A percentile compares a stretch with the other conserved stretches of the same genome.
Conservation (phyloP, 2,329 filamentous ascomycete genomes). For the Penicillium sp. region DNA sequence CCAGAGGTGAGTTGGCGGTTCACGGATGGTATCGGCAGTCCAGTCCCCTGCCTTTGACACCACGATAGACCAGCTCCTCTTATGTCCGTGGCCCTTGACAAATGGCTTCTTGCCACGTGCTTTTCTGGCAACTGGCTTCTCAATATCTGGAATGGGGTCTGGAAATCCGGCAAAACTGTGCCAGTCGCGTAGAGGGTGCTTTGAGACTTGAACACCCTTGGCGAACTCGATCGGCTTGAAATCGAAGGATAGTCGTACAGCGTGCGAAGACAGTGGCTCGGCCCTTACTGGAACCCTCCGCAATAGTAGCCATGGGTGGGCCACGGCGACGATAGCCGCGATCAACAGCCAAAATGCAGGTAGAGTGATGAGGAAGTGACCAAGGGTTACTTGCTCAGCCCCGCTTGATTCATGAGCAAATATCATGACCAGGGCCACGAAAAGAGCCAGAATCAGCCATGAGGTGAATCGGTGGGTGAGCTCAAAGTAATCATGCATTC, state of each 20-base stretch:
- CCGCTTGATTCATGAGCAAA: constrained; percentile 46
- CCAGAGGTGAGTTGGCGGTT: constrained; percentile 63
- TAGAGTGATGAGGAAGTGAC: constrained; percentile 44
- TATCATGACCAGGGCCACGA: constrained; percentile 64
- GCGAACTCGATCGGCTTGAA: constrained; percentile 60
- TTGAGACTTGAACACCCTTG: constrained; percentile 60
- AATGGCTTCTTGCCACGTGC: not conserved
- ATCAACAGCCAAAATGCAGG: constrained; percentile 68
- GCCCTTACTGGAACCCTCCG: constrained; percentile 64
- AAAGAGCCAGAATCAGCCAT: constrained; percentile 64
- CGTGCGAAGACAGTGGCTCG: constrained; percentile 69
- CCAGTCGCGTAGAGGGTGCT: constrained; percentile 67
- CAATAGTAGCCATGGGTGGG: constrained; percentile 71
- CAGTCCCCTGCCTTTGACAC: constrained; percentile 74
- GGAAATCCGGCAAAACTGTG: constrained; percentile 75
- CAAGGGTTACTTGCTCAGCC: constrained; percentile 37
- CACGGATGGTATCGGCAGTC: constrained; percentile 63
- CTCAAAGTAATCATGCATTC: constrained; percentile 69
- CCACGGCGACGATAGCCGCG: constrained; percentile 62
- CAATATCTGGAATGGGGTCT: constrained; percentile 41
- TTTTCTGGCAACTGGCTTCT: not conserved
- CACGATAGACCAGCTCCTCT: constrained; percentile 37
- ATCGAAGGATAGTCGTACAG: constrained; percentile 67
- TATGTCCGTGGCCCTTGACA: constrained; percentile 6
- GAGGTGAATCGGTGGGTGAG: constrained; percentile 68